A percentile compares a stretch with the other conserved stretches of the same genome.
Conservation (phyloP, 352 stramenopile genomes). For the Pythium dissotocum region DNA sequence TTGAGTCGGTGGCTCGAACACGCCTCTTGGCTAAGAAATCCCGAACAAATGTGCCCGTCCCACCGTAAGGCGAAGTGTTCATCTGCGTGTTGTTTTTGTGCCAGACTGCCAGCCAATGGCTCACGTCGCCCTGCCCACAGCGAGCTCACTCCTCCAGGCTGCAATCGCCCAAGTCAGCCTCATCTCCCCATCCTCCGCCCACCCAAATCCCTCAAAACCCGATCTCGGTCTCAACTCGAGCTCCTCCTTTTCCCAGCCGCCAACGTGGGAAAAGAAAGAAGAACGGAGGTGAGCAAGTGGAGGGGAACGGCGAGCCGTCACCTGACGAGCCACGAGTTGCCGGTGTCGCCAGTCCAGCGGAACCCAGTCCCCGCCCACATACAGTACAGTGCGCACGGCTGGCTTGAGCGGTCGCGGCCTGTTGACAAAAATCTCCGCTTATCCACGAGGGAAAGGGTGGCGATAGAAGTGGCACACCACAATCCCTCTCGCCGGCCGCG, state of each 20-base stretch:
- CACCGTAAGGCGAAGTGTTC: neutral
- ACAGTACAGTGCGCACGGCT: neutral
- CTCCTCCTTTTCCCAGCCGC: neutral
- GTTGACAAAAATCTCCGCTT: neutral
- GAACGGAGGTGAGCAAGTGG: neutral
- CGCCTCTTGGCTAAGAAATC: neutral
- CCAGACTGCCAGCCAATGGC: neutral
- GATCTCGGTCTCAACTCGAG: neutral
- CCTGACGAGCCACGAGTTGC: conserved; percentile 13
- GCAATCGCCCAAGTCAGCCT: neutral
- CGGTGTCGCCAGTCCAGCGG: neutral
- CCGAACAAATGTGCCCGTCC: neutral
- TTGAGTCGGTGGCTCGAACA: neutral
- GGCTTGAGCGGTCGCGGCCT: neutral
- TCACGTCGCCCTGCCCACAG: neutral
- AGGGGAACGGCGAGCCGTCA: neutral
- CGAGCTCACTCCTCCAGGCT: neutral
- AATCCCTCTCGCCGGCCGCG: neutral
- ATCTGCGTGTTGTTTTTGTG: neutral
- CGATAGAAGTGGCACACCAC: neutral
- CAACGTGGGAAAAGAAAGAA: neutral
- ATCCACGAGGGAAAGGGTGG: conserved; percentile 2
- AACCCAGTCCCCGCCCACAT: no score
- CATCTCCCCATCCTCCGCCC: neutral
- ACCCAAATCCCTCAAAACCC: neutral